phyloP scores from a whole-genome alignment of 805 yeast genomes.

The Myxozyma udenii region DNA sequence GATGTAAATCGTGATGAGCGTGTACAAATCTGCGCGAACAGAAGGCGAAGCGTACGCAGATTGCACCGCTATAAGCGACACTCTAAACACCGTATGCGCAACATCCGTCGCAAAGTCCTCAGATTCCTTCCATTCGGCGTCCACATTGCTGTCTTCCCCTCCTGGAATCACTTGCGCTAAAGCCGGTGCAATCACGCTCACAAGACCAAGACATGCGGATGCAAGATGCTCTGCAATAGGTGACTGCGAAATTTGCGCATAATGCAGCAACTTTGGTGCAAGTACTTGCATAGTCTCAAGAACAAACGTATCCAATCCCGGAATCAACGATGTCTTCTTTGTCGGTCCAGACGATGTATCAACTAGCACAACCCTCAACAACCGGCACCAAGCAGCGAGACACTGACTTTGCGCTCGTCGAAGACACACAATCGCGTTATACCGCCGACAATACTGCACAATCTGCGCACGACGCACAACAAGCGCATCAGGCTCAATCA shows the following conservation, averaged over 20 bases:
- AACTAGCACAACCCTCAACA: constrained; percentile 68
- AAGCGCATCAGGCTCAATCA: constrained; percentile 5
- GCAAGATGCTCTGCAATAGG: constrained; percentile 28
- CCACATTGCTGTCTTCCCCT: background rate
- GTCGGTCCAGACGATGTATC: constrained; percentile 47
- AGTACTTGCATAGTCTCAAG: constrained; percentile 72
- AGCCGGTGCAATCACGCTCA: constrained; percentile 20
- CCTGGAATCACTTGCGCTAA: background rate
- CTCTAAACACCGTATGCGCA: constrained; percentile 64
- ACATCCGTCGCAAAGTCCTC: constrained; percentile 46
- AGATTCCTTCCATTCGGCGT: constrained; percentile 21
- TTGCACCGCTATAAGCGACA: constrained; percentile 69
- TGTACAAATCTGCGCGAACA: constrained; percentile 76
- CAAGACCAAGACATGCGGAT: constrained; percentile 21
- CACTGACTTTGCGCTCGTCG: constrained; percentile 53
- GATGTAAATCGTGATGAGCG: constrained; percentile 34
- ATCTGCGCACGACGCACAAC: constrained; percentile 5
- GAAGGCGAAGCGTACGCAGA: constrained; percentile 64
- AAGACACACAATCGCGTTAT: constrained; percentile 19
- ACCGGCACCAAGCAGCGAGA: constrained; percentile 78
- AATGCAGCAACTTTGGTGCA: constrained; percentile 73
- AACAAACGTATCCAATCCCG: constrained; percentile 49
- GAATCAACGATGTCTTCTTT: background rate
- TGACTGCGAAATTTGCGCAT: constrained; percentile 45
- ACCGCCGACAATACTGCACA: constrained; percentile 9